Conservation (phyloP, 139 green algal species). For the Picochlorum sp. region DNA sequence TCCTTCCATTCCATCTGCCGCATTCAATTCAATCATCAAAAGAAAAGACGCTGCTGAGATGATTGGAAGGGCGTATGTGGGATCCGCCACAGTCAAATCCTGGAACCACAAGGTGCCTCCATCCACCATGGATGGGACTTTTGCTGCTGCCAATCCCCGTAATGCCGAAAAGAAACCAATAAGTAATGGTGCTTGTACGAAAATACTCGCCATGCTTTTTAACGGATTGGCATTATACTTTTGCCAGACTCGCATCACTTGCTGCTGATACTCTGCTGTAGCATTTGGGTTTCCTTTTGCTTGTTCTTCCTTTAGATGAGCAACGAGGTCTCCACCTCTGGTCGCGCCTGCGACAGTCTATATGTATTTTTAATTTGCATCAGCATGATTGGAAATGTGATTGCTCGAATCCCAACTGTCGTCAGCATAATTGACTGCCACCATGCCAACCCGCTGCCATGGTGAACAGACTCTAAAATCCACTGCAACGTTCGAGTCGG, state of each 20-base stretch:
- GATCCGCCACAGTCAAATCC: conserved; percentile 73
- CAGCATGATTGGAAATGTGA: conserved; percentile 57
- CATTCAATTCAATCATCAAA: conserved; percentile 57
- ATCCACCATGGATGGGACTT: conserved; percentile 55
- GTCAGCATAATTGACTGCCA: conserved; percentile 46
- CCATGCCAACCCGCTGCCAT: conserved; percentile 45
- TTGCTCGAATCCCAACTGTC: conserved; percentile 42
- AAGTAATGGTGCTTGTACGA: conserved; percentile 54
- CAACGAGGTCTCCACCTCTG: conserved; percentile 47
- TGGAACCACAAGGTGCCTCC: conserved; percentile 75
- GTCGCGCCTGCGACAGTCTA: conserved; percentile 50
- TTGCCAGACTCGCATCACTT: conserved; percentile 37
- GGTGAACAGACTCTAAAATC: conserved; percentile 41
- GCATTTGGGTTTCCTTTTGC: conserved; percentile 23
- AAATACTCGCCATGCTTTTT: conserved; percentile 33
- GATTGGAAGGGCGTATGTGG: conserved; percentile 65
- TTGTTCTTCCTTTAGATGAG: conserved; percentile 47
- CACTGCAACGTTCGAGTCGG: conserved; percentile 44
- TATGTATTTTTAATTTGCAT: conserved; percentile 52
- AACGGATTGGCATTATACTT: conserved; percentile 50
- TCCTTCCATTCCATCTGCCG: conserved; percentile 56
- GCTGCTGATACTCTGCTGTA: conserved; percentile 25
- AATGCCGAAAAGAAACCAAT: conserved; percentile 63
- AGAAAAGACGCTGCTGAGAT: conserved; percentile 59
- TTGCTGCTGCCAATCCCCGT: conserved; percentile 29